phyloP scores from a whole-genome alignment of 176 grass and related monocot genomes.

The Eragrostis nindensis region DNA sequence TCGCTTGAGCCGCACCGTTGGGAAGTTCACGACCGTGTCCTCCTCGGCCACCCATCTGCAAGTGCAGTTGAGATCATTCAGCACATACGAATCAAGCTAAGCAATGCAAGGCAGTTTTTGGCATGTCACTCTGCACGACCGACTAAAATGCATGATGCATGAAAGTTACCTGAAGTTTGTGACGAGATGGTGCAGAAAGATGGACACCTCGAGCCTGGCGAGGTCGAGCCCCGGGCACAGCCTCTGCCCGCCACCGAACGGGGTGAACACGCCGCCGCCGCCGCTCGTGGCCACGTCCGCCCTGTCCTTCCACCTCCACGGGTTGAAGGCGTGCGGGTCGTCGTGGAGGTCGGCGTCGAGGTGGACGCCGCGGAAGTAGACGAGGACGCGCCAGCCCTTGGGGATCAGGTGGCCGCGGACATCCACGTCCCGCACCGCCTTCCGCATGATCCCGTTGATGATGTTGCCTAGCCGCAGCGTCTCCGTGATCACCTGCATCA shows the following conservation, averaged over 20 bases:
- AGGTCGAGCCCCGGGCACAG: conserved; percentile 52
- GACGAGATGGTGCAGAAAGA: conserved; percentile 59
- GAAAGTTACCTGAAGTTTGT: conserved; percentile 41
- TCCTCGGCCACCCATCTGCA: conserved; percentile 54
- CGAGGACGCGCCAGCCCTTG: conserved; percentile 81
- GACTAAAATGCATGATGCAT: background rate
- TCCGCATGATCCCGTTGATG: conserved; percentile 87
- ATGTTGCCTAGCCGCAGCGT: conserved; percentile 81
- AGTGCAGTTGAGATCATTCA: background rate
- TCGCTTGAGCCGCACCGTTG: conserved; percentile 56
- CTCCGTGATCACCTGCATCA: conserved; percentile 71
- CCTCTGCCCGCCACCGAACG: conserved; percentile 54
- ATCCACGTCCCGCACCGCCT: conserved; percentile 68
- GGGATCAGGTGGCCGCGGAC: conserved; percentile 71
- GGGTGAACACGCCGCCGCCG: conserved; percentile 35
- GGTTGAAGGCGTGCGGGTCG: conserved; percentile 72
- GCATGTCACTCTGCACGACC: background rate
- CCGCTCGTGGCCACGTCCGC: background rate
- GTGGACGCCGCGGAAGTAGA: conserved; percentile 81
- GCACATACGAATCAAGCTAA: background rate
- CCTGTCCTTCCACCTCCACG: conserved; percentile 76
- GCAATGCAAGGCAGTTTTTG: background rate
- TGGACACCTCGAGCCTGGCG: conserved; percentile 49
- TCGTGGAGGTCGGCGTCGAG: conserved; percentile 55
- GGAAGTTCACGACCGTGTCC: conserved; percentile 56